Conservation (phyloP, 257 asterid genomes). For the Solanum corneliomulleri region DNA sequence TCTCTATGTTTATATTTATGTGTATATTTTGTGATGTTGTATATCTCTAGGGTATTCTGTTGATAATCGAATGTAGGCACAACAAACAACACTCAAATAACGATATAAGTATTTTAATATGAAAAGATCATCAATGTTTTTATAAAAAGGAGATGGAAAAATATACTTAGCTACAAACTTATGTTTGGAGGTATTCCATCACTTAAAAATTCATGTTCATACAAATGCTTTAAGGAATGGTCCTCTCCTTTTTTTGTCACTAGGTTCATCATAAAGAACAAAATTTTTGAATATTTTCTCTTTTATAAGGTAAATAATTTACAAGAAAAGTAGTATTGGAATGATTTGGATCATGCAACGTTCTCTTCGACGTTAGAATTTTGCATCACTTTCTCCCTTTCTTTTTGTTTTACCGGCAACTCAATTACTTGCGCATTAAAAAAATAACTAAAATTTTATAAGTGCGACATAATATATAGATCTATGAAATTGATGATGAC, state of each 20-base stretch:
- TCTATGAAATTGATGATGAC: not conserved
- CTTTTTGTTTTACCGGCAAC: no score
- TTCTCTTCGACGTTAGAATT: not conserved
- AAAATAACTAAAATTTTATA: no score
- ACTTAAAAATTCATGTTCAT: not conserved
- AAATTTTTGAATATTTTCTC: not conserved
- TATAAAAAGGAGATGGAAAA: not conserved
- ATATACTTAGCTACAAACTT: not conserved
- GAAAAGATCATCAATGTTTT: not conserved
- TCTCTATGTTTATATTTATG: not conserved
- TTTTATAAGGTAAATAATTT: not conserved
- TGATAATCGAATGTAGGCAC: not conserved
- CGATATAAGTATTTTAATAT: not conserved
- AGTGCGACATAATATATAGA: not conserved
- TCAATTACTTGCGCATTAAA: no score
- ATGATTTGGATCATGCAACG: not conserved
- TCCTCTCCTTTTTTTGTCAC: not conserved
- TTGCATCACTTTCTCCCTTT: no score
- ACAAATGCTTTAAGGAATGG: not conserved
- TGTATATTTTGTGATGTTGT: not conserved
- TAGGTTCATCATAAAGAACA: not conserved
- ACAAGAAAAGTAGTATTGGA: not conserved
- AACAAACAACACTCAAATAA: not conserved
- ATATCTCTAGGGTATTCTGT: not conserved
- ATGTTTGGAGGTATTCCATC: not conserved